Percentiles rank a stretch among this genome's conserved stretches.
Evolutionary conservation across 805 yeast species (phyloP).

Genomic region (Sugiyamaella marilandica): DNA sequence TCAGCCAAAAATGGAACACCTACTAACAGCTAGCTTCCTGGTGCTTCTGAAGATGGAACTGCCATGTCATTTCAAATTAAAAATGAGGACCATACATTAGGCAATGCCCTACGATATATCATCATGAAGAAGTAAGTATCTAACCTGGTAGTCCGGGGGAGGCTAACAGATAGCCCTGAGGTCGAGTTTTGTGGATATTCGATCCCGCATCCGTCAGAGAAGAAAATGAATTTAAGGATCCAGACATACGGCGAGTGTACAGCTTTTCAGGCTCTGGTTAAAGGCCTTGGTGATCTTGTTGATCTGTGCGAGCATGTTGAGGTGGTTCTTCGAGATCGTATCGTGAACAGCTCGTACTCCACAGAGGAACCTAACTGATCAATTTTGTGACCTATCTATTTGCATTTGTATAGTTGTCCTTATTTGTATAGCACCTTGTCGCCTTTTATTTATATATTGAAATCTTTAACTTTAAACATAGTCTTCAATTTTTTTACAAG

Average conservation of each 20-base stretch:
- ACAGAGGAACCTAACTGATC: slow-evolving; percentile 18
- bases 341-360: slow-evolving; percentile 49
- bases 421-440: neutral
- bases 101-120: slow-evolving; percentile 87
- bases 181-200: slow-evolving; percentile 98
- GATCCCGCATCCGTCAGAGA: slow-evolving; percentile 96
- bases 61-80: slow-evolving; percentile 90
- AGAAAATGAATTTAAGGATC: slow-evolving; percentile 81
- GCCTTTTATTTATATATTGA: neutral
- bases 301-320: slow-evolving; percentile 83
- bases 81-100: slow-evolving; percentile 95
- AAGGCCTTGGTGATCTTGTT: slow-evolving; percentile 80
- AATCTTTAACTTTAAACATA: neutral
- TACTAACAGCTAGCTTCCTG: slow-evolving; percentile 49
- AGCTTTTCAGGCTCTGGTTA: slow-evolving; percentile 88
- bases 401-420: neutral
- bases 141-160: slow-evolving; percentile 1
- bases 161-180: slow-evolving; percentile 51
- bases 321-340: slow-evolving; percentile 64
- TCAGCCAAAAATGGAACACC: too few species aligned
- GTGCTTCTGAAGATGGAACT: slow-evolving; percentile 87
- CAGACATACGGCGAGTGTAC: slow-evolving; percentile 85
- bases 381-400: neutral
- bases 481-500: too few species aligned
- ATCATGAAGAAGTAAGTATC: slow-evolving; percentile 73